Conservation (phyloP, 1,139 yeast species). For the Blastobotrys capitulatus region DNA sequence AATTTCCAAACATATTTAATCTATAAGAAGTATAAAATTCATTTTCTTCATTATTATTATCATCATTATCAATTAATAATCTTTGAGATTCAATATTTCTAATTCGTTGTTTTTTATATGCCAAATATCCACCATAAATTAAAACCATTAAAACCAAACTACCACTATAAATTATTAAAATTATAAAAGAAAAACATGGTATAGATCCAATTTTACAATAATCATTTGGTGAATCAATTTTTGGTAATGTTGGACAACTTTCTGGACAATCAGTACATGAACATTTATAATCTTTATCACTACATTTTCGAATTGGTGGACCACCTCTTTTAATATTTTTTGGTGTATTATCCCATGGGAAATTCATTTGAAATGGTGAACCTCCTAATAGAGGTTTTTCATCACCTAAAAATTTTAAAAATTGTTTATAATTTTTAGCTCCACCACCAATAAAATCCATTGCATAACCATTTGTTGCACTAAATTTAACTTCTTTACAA, state of each 20-base stretch:
- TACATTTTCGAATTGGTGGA: constrained; percentile 49
- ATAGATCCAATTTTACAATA: constrained; percentile 56
- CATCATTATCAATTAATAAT: constrained; percentile 18
- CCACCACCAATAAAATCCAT: constrained; percentile 98
- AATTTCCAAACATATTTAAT: constrained; percentile 10
- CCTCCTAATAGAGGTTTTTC: constrained; percentile 93
- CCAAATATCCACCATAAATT: constrained; percentile 27
- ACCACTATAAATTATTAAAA: constrained; percentile 47
- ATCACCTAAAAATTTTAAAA: constrained; percentile 85
- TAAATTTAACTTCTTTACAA: constrained; percentile 83
- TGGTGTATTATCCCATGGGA: constrained; percentile 44
- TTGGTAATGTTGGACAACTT: constrained; percentile 67
- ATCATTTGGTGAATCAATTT: constrained; percentile 30
- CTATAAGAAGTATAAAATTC: constrained; percentile 18
- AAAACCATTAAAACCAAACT: constrained; percentile 39
- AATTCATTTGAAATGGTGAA: constrained; percentile 91
- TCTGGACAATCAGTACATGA: constrained; percentile 87
- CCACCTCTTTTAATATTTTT: constrained; percentile 27
- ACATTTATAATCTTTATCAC: constrained; percentile 62
- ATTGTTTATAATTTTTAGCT: constrained; percentile 64
- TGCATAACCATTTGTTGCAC: constrained; percentile 93
- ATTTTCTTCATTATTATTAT: constrained; percentile 24
- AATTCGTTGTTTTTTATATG: constrained; percentile 15
- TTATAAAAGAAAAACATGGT: constrained; percentile 68
- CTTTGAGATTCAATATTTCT: constrained; percentile 18